Conservation (phyloP, 306 rosid species). For the Hippophae gyantsensis region DNA sequence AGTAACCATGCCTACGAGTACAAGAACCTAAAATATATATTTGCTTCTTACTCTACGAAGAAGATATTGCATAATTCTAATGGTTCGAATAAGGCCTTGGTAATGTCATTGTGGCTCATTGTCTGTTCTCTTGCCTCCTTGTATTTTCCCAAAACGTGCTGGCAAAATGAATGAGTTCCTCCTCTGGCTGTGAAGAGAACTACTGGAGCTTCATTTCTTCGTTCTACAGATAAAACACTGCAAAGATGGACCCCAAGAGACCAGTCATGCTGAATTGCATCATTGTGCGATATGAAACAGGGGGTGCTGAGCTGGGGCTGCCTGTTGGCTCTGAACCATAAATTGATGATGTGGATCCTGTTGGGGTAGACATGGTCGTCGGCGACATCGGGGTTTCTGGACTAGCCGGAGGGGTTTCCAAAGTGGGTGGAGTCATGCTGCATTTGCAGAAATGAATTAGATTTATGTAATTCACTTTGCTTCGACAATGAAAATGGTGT, state of each 20-base stretch:
- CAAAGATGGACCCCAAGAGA: conserved; percentile 32
- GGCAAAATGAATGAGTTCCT: conserved; percentile 34
- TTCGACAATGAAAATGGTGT: conserved; percentile 10
- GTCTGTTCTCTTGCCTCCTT: conserved; percentile 29
- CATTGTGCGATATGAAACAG: conserved; percentile 27
- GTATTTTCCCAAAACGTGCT: conserved; percentile 27
- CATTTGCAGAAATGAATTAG: conserved; percentile 23
- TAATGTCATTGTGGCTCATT: conserved; percentile 19
- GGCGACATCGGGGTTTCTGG: conserved; percentile 27
- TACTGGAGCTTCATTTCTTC: conserved; percentile 21
- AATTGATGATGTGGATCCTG: conserved; percentile 32
- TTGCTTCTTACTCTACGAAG: conserved; percentile 35
- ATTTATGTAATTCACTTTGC: conserved; percentile 12
- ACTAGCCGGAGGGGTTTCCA: conserved; percentile 11
- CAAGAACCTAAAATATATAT: conserved; percentile 37
- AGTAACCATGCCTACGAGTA: conserved; percentile 31
- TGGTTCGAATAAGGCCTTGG: conserved; percentile 24
- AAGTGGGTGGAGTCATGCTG: conserved; percentile 38
- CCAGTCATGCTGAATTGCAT: conserved; percentile 32
- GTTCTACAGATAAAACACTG: conserved; percentile 32
- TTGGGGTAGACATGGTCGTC: conserved; percentile 29
- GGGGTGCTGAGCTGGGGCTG: conserved; percentile 49
- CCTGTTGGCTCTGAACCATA: conserved; percentile 61
- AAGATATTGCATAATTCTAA: conserved; percentile 29
- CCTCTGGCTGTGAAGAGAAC: conserved; percentile 37